Evolutionary conservation across 306 rosid species (phyloP).

Genomic region (Cicer pinnatifidum): DNA sequence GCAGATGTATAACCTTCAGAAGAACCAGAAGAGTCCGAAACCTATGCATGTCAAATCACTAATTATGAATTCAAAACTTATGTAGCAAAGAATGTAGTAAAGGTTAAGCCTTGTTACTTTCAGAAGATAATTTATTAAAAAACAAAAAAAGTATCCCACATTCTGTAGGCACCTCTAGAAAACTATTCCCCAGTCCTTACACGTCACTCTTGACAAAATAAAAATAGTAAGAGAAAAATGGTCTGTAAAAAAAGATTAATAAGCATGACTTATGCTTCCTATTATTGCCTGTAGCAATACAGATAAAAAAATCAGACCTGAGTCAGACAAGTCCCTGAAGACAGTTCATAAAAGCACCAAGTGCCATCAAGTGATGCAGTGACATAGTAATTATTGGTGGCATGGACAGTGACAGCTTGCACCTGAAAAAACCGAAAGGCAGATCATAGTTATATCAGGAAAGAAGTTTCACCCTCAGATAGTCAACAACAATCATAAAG

Average conservation of each 20-base stretch:
- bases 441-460: conserved; percentile 20
- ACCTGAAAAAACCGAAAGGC: conserved; percentile 62
- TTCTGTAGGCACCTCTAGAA: conserved; percentile 13
- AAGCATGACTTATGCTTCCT: conserved; percentile 12
- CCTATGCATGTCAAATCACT: conserved; percentile 58
- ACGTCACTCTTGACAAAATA: neutral
- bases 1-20: conserved; percentile 92
- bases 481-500: conserved; percentile 16
- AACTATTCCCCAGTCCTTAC: conserved; percentile 17
- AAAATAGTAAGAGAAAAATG: neutral
- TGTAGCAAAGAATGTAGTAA: neutral
- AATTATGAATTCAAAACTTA: conserved; percentile 29
- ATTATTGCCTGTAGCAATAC: neutral
- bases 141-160: neutral
- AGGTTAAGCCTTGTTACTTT: neutral
- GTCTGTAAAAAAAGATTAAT: neutral
- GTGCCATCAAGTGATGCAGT: conserved; percentile 95
- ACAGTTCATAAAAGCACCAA: conserved; percentile 94
- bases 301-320: conserved; percentile 63
- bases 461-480: conserved; percentile 11
- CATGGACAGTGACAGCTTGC: conserved; percentile 98
- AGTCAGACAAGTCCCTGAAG: conserved; percentile 89
- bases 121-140: neutral
- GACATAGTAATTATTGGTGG: conserved; percentile 88
- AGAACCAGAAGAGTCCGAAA: conserved; percentile 66